Evolutionary conservation across 2,329 filamentous ascomycete genomes (phyloP).

Genomic region (Bipolaris zeicola): DNA sequence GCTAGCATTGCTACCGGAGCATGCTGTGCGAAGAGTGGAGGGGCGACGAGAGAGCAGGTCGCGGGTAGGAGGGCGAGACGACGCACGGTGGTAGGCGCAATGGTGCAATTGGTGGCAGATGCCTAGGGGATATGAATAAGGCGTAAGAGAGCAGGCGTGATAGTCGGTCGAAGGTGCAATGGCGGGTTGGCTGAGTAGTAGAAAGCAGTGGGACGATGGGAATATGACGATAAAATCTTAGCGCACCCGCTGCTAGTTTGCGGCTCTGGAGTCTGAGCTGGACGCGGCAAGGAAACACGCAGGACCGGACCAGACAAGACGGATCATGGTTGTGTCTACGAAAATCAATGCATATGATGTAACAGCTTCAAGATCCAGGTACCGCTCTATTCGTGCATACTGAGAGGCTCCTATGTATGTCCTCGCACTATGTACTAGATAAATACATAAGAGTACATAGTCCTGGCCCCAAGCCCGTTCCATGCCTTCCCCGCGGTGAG

Average conservation of each 20-base stretch:
- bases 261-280: not conserved
- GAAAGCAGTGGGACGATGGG: not conserved
- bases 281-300: not conserved
- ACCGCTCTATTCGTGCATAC: no score
- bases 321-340: no score
- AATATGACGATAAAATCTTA: slow-evolving; percentile 8
- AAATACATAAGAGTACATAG: not conserved
- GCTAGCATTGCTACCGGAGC: slow-evolving; percentile 64
- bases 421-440: no score
- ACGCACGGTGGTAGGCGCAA: slow-evolving; percentile 19
- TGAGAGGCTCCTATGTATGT: no score
- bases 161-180: not conserved
- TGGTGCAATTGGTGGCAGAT: slow-evolving; percentile 3
- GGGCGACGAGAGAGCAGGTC: slow-evolving; percentile 26
- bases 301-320: not conserved
- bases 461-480: not conserved
- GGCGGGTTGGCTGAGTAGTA: not conserved
- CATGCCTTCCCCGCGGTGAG: slow-evolving; percentile 12
- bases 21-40: slow-evolving; percentile 35
- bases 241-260: slow-evolving; percentile 16
- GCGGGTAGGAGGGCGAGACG: slow-evolving; percentile 19
- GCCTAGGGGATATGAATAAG: not conserved
- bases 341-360: not conserved
- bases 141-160: not conserved
- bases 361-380: not conserved